Evolutionary conservation across 768 basidiomycete genomes (phyloP).

Genomic region (Amyloporia xantha): DNA sequence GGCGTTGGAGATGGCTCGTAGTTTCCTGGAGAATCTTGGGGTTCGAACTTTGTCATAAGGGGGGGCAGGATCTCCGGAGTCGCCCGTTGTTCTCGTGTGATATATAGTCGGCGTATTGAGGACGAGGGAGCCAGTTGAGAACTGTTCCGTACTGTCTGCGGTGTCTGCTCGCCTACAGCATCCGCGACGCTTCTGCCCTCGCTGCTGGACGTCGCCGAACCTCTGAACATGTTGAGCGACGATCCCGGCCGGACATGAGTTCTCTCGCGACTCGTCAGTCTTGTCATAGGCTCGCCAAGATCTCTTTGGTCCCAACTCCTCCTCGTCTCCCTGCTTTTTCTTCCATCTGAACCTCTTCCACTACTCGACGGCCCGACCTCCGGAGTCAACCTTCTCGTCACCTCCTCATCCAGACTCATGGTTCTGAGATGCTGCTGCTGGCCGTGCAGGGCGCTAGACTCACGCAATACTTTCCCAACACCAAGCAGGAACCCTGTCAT

Average conservation of each 20-base stretch:
- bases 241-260: slow-evolving; percentile 14
- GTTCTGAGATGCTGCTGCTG: slow-evolving; percentile 42
- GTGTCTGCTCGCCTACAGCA: slow-evolving; percentile 16
- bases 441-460: slow-evolving; percentile 32
- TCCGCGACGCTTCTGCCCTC: slow-evolving; percentile 20
- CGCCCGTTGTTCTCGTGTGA: slow-evolving; percentile 51
- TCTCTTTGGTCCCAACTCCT: slow-evolving; percentile 36
- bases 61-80: slow-evolving; percentile 20
- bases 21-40: slow-evolving; percentile 24
- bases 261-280: slow-evolving; percentile 21
- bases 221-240: slow-evolving; percentile 11
- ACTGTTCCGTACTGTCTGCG: slow-evolving; percentile 14
- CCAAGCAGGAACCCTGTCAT: slow-evolving; percentile 74
- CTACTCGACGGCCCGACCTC: slow-evolving; percentile 29
- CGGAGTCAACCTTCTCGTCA: slow-evolving; percentile 27
- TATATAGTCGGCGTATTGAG: slow-evolving; percentile 46
- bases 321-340: slow-evolving; percentile 44
- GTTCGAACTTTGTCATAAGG: slow-evolving; percentile 11
- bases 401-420: slow-evolving; percentile 49
- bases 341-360: slow-evolving; percentile 48
- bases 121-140: slow-evolving; percentile 17
- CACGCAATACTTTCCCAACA: slow-evolving; percentile 62
- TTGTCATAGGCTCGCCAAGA: slow-evolving; percentile 19
- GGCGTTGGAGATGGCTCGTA: slow-evolving; percentile 45
- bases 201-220: slow-evolving; percentile 24